phyloP scores from a whole-genome alignment of 1,284 basidiomycete genomes.

The Cystobasidium pallidum region DNA sequence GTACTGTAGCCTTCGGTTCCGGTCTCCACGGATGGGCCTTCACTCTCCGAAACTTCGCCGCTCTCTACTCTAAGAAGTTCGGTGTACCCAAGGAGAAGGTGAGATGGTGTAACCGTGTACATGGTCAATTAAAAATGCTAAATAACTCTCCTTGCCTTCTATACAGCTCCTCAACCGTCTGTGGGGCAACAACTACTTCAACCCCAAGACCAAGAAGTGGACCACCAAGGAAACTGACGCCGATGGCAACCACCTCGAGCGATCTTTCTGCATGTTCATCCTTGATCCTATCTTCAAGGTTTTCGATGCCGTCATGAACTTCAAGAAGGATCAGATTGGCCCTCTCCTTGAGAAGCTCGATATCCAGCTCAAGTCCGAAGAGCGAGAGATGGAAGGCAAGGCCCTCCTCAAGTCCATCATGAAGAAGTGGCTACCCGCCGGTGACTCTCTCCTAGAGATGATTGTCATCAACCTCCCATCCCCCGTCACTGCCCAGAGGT shows the following conservation, averaged over 20 bases:
- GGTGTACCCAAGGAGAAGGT: conserved; percentile 99
- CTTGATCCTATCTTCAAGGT: conserved; percentile 99
- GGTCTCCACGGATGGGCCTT: conserved; percentile 99
- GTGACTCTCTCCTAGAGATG: conserved; percentile 99
- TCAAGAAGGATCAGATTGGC: conserved; percentile 89
- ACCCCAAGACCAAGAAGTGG: conserved; percentile 98
- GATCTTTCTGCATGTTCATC: conserved; percentile 72
- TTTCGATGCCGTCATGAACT: conserved; percentile 99
- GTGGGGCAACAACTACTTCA: conserved; percentile 99
- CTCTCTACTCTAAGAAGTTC: conserved; percentile 96
- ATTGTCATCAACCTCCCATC: conserved; percentile 97
- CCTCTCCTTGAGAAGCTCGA: conserved; percentile 96
- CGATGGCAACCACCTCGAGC: conserved; percentile 81
- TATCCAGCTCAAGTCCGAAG: conserved; percentile 83
- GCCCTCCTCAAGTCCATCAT: conserved; percentile 95
- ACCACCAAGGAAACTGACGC: conserved; percentile 74
- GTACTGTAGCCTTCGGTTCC: conserved; percentile 98
- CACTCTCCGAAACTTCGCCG: conserved; percentile 96
- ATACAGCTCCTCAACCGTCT: conserved; percentile 75
- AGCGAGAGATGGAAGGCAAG: conserved; percentile 96
- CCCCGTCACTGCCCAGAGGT: conserved; percentile 92
- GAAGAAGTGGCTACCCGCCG: conserved; percentile 99
- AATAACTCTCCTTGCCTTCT: neutral
- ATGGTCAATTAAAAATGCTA: neutral
- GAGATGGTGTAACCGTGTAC: conserved; percentile 80